phyloP scores from a whole-genome alignment of 2,329 filamentous ascomycete genomes.

The Teratosphaeria gauchensis region DNA sequence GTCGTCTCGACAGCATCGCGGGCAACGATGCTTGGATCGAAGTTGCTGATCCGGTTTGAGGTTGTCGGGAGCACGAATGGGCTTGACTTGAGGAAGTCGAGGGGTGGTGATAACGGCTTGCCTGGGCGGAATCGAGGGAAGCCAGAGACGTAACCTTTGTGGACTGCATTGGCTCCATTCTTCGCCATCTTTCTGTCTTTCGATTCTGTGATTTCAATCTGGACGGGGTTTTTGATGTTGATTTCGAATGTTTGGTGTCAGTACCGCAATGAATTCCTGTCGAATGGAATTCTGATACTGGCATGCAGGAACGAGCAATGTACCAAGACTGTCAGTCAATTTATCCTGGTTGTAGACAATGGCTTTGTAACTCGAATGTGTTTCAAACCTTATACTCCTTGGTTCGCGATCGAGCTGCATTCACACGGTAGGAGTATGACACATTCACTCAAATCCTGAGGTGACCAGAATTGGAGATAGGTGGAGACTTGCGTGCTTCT shows the following conservation, averaged over 20 bases:
- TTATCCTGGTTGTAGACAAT: neutral
- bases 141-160: neutral
- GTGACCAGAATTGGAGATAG: neutral
- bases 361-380: neutral
- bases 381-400: neutral
- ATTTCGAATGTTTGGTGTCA: too few species aligned
- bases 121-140: neutral
- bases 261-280: neutral
- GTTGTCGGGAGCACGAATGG: neutral
- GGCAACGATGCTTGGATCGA: constrained; percentile 3
- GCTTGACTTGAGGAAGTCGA: neutral
- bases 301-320: neutral
- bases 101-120: neutral
- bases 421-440: neutral
- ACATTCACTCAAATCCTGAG: neutral
- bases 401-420: neutral
- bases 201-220: too few species aligned
- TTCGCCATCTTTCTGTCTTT: neutral
- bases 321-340: neutral
- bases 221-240: too few species aligned
- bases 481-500: neutral
- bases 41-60: constrained; percentile 5
- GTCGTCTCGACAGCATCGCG: constrained; percentile 7
- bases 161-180: neutral
- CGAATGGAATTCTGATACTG: neutral